These are phyloP conservation scores for Coffea eugenioides DNA, from an alignment of 257 asterid genomes.

Conservation along the genomic window DNA sequence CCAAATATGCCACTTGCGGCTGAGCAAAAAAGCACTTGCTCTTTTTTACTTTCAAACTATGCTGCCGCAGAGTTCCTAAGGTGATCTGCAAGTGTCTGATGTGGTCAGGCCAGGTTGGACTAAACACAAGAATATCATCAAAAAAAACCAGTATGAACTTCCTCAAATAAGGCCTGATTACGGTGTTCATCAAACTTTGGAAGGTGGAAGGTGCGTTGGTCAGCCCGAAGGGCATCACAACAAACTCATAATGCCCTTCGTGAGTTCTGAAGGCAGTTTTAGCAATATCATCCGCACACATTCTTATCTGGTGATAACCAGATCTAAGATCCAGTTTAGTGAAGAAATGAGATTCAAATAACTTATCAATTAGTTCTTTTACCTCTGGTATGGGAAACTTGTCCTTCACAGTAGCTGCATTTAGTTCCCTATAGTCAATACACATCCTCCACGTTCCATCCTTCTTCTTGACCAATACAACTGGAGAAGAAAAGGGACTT, in stretches of 20 bases:
- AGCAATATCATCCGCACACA: not conserved
- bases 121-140: constrained; percentile 1
- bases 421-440: too few relatives aligned
- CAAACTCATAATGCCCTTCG: too few relatives aligned
- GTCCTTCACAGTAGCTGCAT: not conserved
- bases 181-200: too few relatives aligned
- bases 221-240: too few relatives aligned
- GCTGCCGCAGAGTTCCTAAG: not conserved
- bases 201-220: too few relatives aligned
- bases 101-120: not conserved
- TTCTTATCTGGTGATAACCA: not conserved
- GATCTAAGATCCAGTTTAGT: not conserved
- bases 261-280: not conserved
- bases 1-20: not conserved
- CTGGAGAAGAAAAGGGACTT: too few relatives aligned
- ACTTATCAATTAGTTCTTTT: not conserved
- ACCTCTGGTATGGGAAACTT: not conserved
- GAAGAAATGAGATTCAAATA: not conserved
- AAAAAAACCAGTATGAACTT: not conserved
- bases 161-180: too few relatives aligned
- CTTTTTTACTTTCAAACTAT: not conserved
- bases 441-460: too few relatives aligned
- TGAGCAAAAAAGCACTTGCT: not conserved
- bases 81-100: not conserved
- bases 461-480: too few relatives aligned